Evolutionary conservation across 2,329 filamentous ascomycete genomes (phyloP).

Genomic region (Fusarium sp.): DNA sequence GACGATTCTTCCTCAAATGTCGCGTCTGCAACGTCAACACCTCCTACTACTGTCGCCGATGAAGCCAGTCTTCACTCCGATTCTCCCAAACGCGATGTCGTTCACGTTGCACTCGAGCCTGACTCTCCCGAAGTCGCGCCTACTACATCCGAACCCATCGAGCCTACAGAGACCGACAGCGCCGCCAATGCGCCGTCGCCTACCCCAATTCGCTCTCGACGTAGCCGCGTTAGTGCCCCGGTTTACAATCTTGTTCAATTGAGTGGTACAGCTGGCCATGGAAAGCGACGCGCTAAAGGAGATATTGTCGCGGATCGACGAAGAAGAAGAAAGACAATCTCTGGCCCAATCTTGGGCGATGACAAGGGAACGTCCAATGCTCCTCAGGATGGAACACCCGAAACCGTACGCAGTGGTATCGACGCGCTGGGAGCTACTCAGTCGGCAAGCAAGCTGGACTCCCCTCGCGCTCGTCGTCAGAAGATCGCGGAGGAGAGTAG

Average conservation of each 20-base stretch:
- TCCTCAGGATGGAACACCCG: slow-evolving; percentile 22
- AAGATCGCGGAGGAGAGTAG: slow-evolving; percentile 41
- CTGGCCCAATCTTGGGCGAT: slow-evolving; percentile 47
- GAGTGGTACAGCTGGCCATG: slow-evolving; percentile 69
- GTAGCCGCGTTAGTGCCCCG: slow-evolving; percentile 63
- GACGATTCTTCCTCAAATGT: slow-evolving; percentile 58
- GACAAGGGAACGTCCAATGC: slow-evolving; percentile 14
- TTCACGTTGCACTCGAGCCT: slow-evolving; percentile 44
- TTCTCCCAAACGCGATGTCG: slow-evolving; percentile 51
- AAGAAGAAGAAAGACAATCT: slow-evolving; percentile 57
- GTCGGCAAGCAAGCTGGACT: slow-evolving; percentile 52
- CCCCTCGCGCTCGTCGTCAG: slow-evolving; percentile 47
- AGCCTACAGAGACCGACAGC: slow-evolving; percentile 19
- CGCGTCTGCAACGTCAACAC: slow-evolving; percentile 69
- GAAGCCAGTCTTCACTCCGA: slow-evolving; percentile 65
- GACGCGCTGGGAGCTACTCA: slow-evolving; percentile 58
- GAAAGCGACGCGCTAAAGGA: slow-evolving; percentile 63
- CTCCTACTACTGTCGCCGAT: slow-evolving; percentile 73
- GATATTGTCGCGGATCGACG: slow-evolving; percentile 57
- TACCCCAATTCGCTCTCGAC: slow-evolving; percentile 55
- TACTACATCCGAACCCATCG: slow-evolving; percentile 8
- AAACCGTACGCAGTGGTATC: slow-evolving; percentile 49
- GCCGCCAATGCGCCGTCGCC: slow-evolving; percentile 27
- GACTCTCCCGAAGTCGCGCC: slow-evolving; percentile 42
- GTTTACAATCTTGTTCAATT: slow-evolving; percentile 75